Percentiles rank a stretch among this genome's conserved stretches.
Conservation (phyloP, 2,329 filamentous ascomycete species). For the Fusarium protoensiforme region DNA sequence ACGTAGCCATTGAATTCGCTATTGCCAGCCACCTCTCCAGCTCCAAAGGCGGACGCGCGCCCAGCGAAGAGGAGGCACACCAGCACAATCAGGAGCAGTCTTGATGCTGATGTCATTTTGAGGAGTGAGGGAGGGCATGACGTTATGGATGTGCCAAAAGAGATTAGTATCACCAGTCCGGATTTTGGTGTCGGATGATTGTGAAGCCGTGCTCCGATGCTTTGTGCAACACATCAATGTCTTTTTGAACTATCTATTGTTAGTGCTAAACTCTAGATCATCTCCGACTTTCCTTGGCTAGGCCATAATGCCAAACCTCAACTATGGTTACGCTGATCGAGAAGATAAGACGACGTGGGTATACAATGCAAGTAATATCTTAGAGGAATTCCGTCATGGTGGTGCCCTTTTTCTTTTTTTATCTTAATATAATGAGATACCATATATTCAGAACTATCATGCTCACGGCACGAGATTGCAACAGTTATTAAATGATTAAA, state of each 20-base stretch:
- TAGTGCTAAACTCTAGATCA: background rate
- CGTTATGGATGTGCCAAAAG: constrained; percentile 14
- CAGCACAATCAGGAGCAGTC: constrained; percentile 29
- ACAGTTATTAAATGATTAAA: background rate
- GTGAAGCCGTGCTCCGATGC: background rate
- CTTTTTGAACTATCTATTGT: background rate
- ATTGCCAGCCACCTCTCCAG: constrained; percentile 50
- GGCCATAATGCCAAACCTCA: background rate
- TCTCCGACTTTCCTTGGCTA: background rate
- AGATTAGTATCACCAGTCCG: background rate
- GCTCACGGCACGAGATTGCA: background rate
- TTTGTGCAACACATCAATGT: too few relatives aligned
- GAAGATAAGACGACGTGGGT: background rate
- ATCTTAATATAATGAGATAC: background rate
- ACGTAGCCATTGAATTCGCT: constrained; percentile 55
- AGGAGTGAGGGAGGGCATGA: constrained; percentile 6
- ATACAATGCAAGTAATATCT: background rate
- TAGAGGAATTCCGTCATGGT: background rate
- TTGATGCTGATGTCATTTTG: constrained; percentile 31
- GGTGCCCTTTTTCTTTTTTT: background rate
- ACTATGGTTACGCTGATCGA: background rate
- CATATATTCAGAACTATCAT: background rate
- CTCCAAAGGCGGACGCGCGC: constrained; percentile 51
- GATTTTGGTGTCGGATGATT: background rate
- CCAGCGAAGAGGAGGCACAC: constrained; percentile 43